These are phyloP conservation scores for Suillus spraguei DNA, from an alignment of 768 basidiomycete species.

Conservation along the genomic window DNA sequence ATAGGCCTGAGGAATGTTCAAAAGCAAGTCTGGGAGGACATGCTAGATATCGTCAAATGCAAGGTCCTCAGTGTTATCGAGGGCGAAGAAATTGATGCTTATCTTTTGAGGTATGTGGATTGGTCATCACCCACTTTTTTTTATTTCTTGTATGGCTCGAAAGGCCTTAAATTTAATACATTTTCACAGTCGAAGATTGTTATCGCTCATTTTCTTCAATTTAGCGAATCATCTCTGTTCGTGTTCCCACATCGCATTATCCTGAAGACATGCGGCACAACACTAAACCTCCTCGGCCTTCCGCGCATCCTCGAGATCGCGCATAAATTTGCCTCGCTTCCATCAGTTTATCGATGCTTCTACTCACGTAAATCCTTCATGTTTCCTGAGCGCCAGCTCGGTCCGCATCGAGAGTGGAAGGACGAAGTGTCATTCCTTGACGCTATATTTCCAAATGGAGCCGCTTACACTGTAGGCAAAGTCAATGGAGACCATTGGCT, in stretches of 20 bases:
- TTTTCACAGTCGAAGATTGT: conserved; percentile 3
- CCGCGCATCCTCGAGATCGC: conserved; percentile 96
- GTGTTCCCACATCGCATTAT: conserved; percentile 94
- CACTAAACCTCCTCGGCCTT: conserved; percentile 93
- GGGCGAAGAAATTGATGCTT: conserved; percentile 92
- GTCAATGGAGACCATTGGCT: conserved; percentile 99
- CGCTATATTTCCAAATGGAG: conserved; percentile 82
- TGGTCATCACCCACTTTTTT: conserved; percentile 10
- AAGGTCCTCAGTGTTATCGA: conserved; percentile 90
- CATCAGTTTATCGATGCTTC: conserved; percentile 86
- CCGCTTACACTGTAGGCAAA: conserved; percentile 96
- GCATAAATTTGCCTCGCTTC: conserved; percentile 61
- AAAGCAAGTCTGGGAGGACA: conserved; percentile 87
- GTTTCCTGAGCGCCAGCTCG: conserved; percentile 95
- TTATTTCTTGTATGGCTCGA: conserved; percentile 1
- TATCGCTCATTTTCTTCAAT: conserved; percentile 18
- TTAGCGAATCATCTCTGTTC: conserved; percentile 97
- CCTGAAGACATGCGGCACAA: conserved; percentile 98
- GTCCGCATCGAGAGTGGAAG: conserved; percentile 93
- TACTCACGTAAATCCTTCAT: conserved; percentile 99
- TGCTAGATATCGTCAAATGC: conserved; percentile 96
- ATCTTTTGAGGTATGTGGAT: conserved; percentile 82
- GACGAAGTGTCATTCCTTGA: conserved; percentile 93
- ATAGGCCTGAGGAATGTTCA: conserved; percentile 78
- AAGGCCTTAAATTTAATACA: not conserved